A percentile compares a stretch with the other conserved stretches of the same genome.
Evolutionary conservation across 192 early-diverging fungal species (phyloP).

Genomic region (Linnemannia hyalina): DNA sequence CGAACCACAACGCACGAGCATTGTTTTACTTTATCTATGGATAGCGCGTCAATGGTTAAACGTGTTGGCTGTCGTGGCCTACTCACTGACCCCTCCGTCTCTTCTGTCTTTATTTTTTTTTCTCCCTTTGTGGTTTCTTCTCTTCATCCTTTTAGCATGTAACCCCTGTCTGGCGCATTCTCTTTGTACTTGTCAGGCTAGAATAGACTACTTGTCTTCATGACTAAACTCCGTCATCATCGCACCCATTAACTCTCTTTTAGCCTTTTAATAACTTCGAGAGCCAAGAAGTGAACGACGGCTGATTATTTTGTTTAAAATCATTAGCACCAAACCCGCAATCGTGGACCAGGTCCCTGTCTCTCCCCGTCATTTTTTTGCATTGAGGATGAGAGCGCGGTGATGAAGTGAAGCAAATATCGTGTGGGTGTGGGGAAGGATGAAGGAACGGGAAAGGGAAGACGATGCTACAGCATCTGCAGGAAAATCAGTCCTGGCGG

Average conservation of each 20-base stretch:
- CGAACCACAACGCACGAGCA: not conserved
- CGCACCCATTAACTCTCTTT: slow-evolving; percentile 1
- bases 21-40: not conserved
- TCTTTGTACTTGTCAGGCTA: not conserved
- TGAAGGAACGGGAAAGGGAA: not conserved
- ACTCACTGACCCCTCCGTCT: not conserved
- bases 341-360: not conserved
- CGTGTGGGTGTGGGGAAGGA: not conserved
- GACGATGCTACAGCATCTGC: not conserved
- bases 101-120: not conserved
- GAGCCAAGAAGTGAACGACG: not conserved
- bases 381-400: too few relatives aligned
- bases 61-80: not conserved
- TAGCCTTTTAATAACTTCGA: slow-evolving; percentile 4
- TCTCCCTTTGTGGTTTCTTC: not conserved
- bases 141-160: not conserved
- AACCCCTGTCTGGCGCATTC: not conserved
- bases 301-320: not conserved
- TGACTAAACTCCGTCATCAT: not conserved
- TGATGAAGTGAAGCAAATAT: not conserved
- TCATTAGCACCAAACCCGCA: not conserved
- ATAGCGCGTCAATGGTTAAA: not conserved
- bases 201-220: not conserved
- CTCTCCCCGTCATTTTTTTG: not conserved
- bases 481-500: not conserved